phyloP scores from a whole-genome alignment of 345 rosid genomes.

The Lepidium didymum region DNA sequence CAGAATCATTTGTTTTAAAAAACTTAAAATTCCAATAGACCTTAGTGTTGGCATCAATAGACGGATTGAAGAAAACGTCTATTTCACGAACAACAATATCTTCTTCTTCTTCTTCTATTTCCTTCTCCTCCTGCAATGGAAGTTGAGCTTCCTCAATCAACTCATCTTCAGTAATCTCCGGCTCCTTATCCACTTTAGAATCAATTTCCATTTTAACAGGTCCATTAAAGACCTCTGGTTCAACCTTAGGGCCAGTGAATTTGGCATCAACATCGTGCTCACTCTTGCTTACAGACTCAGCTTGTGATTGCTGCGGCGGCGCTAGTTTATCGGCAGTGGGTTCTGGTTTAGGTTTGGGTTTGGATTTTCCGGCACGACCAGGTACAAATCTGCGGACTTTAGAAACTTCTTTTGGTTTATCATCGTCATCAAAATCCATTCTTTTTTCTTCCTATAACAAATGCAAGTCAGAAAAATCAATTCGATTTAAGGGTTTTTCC shows the following conservation, averaged over 20 bases:
- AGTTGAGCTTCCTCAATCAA: constrained; percentile 30
- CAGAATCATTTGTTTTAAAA: neutral
- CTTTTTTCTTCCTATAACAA: neutral
- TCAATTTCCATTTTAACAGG: constrained; percentile 52
- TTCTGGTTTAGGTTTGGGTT: constrained; percentile 36
- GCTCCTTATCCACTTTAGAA: constrained; percentile 23
- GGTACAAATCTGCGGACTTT: constrained; percentile 60
- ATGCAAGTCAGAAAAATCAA: neutral
- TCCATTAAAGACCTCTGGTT: constrained; percentile 27
- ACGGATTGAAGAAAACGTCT: constrained; percentile 68
- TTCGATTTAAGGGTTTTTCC: neutral
- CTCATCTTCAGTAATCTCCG: constrained; percentile 24
- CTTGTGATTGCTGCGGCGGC: neutral
- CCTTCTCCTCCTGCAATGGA: constrained; percentile 26
- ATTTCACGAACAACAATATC: constrained; percentile 80
- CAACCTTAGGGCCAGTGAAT: constrained; percentile 22
- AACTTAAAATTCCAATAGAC: constrained; percentile 19
- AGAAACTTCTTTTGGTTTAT: constrained; percentile 32
- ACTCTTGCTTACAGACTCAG: constrained; percentile 19
- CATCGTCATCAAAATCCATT: constrained; percentile 73
- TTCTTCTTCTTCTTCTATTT: constrained; percentile 37
- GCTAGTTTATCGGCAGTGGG: constrained; percentile 8
- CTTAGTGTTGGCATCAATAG: constrained; percentile 41
- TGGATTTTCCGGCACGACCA: constrained; percentile 28
- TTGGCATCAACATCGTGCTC: constrained; percentile 35